Conservation (phyloP, 441 rosid genomes). For the Arabidopsis hybrid region DNA sequence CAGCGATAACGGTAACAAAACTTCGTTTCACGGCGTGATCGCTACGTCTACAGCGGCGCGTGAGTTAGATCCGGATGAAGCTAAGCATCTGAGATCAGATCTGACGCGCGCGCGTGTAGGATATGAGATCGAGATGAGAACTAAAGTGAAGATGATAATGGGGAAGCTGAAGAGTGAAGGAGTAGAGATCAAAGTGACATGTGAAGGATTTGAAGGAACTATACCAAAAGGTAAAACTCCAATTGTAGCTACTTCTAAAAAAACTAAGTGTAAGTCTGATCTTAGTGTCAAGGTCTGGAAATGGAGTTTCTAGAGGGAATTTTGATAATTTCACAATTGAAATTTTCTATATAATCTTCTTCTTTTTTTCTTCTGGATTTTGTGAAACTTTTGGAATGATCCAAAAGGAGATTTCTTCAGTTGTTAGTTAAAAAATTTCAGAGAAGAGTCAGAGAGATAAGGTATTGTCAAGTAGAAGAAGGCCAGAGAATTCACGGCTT, state of each 20-base stretch:
- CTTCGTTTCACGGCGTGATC: constrained; percentile 49
- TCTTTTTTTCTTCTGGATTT: not conserved
- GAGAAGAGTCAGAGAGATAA: constrained; percentile 36
- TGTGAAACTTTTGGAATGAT: constrained; percentile 35
- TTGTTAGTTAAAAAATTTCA: constrained; percentile 32
- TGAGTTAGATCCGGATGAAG: constrained; percentile 65
- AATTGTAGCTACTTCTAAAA: constrained; percentile 47
- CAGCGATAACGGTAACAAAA: constrained; percentile 52
- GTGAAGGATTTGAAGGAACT: constrained; percentile 59
- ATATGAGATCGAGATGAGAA: constrained; percentile 56
- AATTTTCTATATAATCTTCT: not conserved
- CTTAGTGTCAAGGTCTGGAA: constrained; percentile 75
- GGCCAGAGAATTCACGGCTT: constrained; percentile 38
- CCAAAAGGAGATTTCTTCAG: constrained; percentile 42
- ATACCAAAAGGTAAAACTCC: constrained; percentile 63
- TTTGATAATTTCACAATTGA: not conserved
- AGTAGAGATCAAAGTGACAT: constrained; percentile 61
- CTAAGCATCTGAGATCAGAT: constrained; percentile 56
- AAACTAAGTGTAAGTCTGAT: constrained; percentile 66
- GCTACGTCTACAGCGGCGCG: constrained; percentile 46
- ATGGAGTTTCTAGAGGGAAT: constrained; percentile 54
- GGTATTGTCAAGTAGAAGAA: constrained; percentile 38
- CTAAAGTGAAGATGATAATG: constrained; percentile 56
- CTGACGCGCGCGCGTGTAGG: constrained; percentile 57
- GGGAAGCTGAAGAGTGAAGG: constrained; percentile 64